Evolutionary conservation across 805 yeast species (phyloP), one percentile per base, ranked within the genome.

Genomic region (Wickerhamiella kurtzmanii): DNA sequence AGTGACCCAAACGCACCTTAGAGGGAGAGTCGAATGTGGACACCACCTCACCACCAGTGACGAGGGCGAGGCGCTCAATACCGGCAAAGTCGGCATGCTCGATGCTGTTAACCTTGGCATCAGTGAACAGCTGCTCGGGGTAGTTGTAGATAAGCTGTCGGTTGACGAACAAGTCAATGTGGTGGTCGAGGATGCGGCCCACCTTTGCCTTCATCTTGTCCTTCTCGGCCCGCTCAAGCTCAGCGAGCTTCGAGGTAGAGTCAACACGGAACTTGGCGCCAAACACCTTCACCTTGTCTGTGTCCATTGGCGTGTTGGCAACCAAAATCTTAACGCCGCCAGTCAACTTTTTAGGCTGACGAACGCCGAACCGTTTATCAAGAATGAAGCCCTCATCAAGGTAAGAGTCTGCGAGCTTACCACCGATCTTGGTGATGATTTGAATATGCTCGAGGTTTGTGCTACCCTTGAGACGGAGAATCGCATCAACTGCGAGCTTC

Each of bases 11-110:
- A 62, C 77, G 81, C 48, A 84, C 95, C 48, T 75, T 74, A 46
- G 83, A 94, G 21, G 97, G 95, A 55, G 80, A 73, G 62, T 92
- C 99, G 63, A 92, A 92, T 1, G 97, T 89, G 5, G 97, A 87
- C 1, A 80, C 95, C 45, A 92, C 96, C 71, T 92, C 97, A 61
- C 96, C 98, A 45, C 98, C 98, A 11, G 97, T 88, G 28, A 87
- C 98, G 37, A 89, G 71, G 2, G 98, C 95, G 55, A 92, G 75
- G 63, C 97, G 79, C 70, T 92, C 98, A 47, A 92, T 85, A 60
- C 97, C 99, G 60, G 85, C 97, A 58, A 92, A 92, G 65, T 92
- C 98, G 15, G 98, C 97, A 62, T 92, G 98, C 66, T 92, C 98
- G 53, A 92, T 86, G 19, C 96, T 79, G 65, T 85, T 88, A 58